Base-by-base conservation (phyloP, 495 filamentous ascomycete species). In the Margaritispora aquatica region DNA sequence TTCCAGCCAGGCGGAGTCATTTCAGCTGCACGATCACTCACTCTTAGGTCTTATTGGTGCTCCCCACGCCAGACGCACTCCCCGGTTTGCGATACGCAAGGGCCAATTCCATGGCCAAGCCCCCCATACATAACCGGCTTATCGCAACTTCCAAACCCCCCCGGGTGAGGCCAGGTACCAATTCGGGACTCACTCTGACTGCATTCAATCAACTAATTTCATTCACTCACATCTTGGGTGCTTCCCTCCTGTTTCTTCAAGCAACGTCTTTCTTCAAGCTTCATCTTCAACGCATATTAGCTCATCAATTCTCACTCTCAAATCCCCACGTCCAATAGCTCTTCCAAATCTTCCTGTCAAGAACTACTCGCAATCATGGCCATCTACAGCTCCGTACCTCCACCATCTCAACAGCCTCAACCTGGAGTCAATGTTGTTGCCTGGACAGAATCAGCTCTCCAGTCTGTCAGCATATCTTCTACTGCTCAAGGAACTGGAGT, bases 391-490 rank as follows among this genome's bases (percentile, higher is more conserved):
- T 46, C 68, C n/a, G 54, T 71, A 55, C 50, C 55, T 31, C 60
- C 59, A 19, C 58, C 63, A 13, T 63, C 64, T 54, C 70, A 70
- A 54, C 71, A 69, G 29, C 21, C 38, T 20, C 34, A 47, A 22
- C 52, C 20, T 11, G 26, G 23, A 51, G 10, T 76, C 44, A 74
- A 81, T 61, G 74, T 80, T 54, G 76, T 75, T 56, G 62, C 78
- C 29, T 81, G 78, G 80, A 77, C 75, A 24, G 57, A 72, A 52
- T 71, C 72, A 13, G 77, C 77, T 0, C 71, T 81, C 46, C 69
- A 78, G 54, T 76, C 78, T 13, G 74, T 82, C 23, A 73, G 67
- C 63, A 66, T 82, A 50, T 75, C 74, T 24, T 69, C 77, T 56
- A 59, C 73, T 52, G 71, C 74, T 22, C 71, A 70, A 26, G 72